A percentile compares a stretch with the other conserved stretches of the same genome.
These are phyloP conservation scores for Bacidia rubella DNA, from an alignment of 495 filamentous ascomycete species.

Conservation along the genomic window DNA sequence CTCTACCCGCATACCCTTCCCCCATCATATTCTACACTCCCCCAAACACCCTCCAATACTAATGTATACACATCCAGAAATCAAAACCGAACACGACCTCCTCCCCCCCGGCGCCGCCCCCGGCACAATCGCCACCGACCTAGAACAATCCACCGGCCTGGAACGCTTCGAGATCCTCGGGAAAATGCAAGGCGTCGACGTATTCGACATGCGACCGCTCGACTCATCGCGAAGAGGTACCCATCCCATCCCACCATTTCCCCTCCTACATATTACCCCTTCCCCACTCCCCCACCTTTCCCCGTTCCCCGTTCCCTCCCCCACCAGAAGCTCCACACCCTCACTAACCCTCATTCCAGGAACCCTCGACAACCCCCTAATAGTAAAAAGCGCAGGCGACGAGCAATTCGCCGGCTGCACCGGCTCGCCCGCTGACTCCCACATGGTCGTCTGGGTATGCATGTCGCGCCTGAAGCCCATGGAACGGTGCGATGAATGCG, in stretches of 20 bases:
- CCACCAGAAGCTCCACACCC: background rate
- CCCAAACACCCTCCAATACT: too few species aligned
- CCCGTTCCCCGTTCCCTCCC: background rate
- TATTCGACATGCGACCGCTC: slow-evolving; percentile 96
- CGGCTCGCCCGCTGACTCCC: slow-evolving; percentile 81
- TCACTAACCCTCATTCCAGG: slow-evolving; percentile 32
- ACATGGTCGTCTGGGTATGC: slow-evolving; percentile 77
- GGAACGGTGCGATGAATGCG: slow-evolving; percentile 91
- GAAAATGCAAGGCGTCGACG: slow-evolving; percentile 96
- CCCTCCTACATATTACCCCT: background rate
- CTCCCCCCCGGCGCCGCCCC: slow-evolving; percentile 63
- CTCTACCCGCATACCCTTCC: slow-evolving; percentile 8
- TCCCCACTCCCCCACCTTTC: background rate
- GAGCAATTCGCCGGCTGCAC: slow-evolving; percentile 98
- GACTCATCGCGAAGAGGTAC: slow-evolving; percentile 64
- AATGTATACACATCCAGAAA: slow-evolving; percentile 39
- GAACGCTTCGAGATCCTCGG: slow-evolving; percentile 97
- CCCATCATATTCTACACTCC: too few species aligned
- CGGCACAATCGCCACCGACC: slow-evolving; percentile 81
- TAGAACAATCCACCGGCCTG: slow-evolving; percentile 89
- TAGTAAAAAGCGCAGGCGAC: slow-evolving; percentile 77
- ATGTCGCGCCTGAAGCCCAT: slow-evolving; percentile 80
- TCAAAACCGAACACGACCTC: slow-evolving; percentile 70
- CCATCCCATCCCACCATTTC: background rate
- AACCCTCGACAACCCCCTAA: slow-evolving; percentile 79